A percentile compares a stretch with the other conserved stretches of the same genome.
Evolutionary conservation across 129 eudicot species (phyloP).

Genomic region (Gnaphalium uliginosum): DNA sequence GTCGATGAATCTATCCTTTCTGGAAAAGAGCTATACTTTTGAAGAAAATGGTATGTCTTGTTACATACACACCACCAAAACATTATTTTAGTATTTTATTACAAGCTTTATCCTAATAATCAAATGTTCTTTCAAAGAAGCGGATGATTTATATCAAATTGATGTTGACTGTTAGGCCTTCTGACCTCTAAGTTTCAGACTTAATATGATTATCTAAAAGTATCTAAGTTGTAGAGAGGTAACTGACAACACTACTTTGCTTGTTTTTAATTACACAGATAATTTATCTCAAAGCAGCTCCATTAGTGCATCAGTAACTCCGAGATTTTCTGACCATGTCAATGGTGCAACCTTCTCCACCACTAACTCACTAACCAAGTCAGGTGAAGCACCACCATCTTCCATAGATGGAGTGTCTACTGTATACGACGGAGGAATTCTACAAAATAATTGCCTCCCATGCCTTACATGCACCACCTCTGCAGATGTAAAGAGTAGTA

Average conservation of each 20-base stretch:
- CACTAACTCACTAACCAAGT: conserved; percentile 37
- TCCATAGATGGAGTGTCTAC: conserved; percentile 34
- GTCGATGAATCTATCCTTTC: not conserved
- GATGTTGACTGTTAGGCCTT: not conserved
- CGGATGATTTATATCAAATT: not conserved
- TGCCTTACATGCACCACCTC: conserved; percentile 65
- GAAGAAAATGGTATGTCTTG: not conserved
- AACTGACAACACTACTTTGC: not conserved
- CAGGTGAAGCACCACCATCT: conserved; percentile 29
- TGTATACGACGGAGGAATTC: conserved; percentile 36
- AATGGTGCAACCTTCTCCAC: conserved; percentile 31
- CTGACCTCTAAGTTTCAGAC: not conserved
- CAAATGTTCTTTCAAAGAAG: not conserved
- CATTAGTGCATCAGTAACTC: conserved; percentile 71
- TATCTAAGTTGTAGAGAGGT: not conserved
- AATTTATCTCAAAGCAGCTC: conserved; percentile 48
- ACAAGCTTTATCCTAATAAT: not conserved
- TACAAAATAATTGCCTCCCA: conserved; percentile 69
- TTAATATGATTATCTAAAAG: no score
- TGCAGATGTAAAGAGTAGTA: conserved; percentile 52
- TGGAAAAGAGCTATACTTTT: not conserved
- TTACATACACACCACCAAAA: not conserved
- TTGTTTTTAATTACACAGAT: conserved; percentile 40
- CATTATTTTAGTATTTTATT: not conserved
- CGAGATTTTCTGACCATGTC: conserved; percentile 47